Evolutionary conservation across 169 alveolate genomes (phyloP), one percentile per base, ranked within the genome.

Genomic region (Plasmodium reichenowi): DNA sequence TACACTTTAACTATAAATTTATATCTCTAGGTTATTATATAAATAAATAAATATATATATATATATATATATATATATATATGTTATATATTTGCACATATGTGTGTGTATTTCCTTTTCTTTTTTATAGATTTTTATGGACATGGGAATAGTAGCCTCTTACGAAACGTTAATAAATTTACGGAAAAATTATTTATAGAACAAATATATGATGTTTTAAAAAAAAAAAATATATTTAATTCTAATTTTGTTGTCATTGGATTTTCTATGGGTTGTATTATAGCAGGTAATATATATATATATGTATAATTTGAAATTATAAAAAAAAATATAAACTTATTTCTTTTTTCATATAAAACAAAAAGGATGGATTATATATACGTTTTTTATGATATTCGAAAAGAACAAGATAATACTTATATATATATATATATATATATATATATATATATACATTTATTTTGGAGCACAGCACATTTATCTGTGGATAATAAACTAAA

Each of bases 251-350:
- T 54, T 38, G 45, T 83, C n/a, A 54, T 83, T 62, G 91, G 66
- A 6, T 83, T 83, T 83, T 83, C 91, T 62, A 83, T 83, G 91
- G 91, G 91, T 26, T 70, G 91, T 20, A 83, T 83, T 52, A 83
- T 83, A 32, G 91, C 91, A 43, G 43, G 91, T 83, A 83, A 68
- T 48, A 63, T 60, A 3, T 59, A 38, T 74, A 58, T 24, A 32
- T 74, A 13, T 74, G 4, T 29, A n/a, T 22, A 32, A 32, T 5
- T 32, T 32, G 3, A 32, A 32, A 32, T 32, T 0, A 32, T 32
- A 32, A 6, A 3, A 8, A 32, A 32, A 32, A 32, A 32, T 32
- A 32, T 32, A 32, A 32, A 32, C 45, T 32, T 32, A 32, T 32
- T 32, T 32, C 45, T 32, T 4, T 32, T 32, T 32, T 32, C 45